Evolutionary conservation across 2,329 filamentous ascomycete genomes (phyloP), one percentile per base, ranked within the genome.

Genomic region (Ilyonectria destructans): DNA sequence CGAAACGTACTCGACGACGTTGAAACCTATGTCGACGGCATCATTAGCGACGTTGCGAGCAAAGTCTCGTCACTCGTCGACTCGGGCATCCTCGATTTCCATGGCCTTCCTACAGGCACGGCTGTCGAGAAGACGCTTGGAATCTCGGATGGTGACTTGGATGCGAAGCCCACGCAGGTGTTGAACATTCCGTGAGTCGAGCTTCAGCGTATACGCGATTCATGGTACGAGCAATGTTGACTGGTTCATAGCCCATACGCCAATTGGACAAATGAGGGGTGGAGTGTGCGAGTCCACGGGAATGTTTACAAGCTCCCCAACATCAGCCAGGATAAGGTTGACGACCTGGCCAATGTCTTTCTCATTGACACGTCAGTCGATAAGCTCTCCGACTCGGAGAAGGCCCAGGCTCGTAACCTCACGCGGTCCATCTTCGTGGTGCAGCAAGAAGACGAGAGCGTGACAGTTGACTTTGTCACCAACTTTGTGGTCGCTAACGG

Each of bases 261-360:
- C n/a, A 95, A 95, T 71, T 95, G 91, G 90, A 95, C 93, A 1
- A 85, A 90, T n/a, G 81, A 89, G 65, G 91, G 91, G 37, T 95
- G 93, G 93, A 93, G 91, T 69, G 86, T 95, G 4, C 87, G 92
- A 31, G 89, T 95, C 69, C 93, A 92, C 71, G 93, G 93, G 72
- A 94, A 94, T 75, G 90, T 95, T n/a, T 95, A 91, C 85, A 95
- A 94, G 79, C 88, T 92, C 69, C 93, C 93, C 1, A 88, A 93
- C 67, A 90, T 92, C 37, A 87, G 86, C 1, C 84, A 89, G 72
- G 82, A 84, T 37, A 92, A 89, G 72, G 82, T 95, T 52, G 87
- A 95, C 72, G 85, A 90, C 43, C 84, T 95, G 4, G 91, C 92
- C 65, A 90, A 94, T 71, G 79, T 89, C 35, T 94, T 95, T 80